phyloP scores from a whole-genome alignment of 177 flowering plant genomes.

The Vitis hybrid region DNA sequence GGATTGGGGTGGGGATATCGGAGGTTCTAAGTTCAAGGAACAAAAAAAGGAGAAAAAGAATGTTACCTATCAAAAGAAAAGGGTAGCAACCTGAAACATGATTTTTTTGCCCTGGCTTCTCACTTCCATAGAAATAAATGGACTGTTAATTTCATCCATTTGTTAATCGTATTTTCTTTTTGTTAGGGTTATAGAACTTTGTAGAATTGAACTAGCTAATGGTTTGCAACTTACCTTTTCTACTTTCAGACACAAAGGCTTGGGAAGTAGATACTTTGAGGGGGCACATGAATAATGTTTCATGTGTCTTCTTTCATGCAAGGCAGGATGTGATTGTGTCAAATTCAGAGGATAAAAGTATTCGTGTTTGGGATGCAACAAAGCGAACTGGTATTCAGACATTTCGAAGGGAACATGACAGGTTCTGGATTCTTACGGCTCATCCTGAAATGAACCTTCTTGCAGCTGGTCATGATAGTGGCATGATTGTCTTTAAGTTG shows the following conservation, averaged over 20 bases:
- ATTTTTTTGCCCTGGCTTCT: background rate
- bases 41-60: background rate
- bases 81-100: background rate
- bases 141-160: background rate
- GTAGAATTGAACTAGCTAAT: background rate
- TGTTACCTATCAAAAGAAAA: background rate
- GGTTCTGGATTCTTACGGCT: conserved; percentile 30
- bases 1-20: too few species aligned
- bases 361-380: conserved; percentile 35
- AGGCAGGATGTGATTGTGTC: conserved; percentile 28
- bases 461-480: conserved; percentile 36
- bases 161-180: background rate
- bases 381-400: conserved; percentile 31
- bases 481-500: conserved; percentile 31
- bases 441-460: conserved; percentile 34
- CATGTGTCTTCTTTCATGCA: conserved; percentile 29
- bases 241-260: conserved; percentile 30
- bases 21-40: too few species aligned
- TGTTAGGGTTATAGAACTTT: background rate
- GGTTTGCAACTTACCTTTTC: background rate
- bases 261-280: conserved; percentile 36
- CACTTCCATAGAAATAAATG: background rate
- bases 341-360: conserved; percentile 31
- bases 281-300: conserved; percentile 34
- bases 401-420: conserved; percentile 28